These are phyloP conservation scores for Apophysomyces variabilis DNA, from an alignment of 371 early-diverging fungal genomes.

Conservation along the genomic window DNA sequence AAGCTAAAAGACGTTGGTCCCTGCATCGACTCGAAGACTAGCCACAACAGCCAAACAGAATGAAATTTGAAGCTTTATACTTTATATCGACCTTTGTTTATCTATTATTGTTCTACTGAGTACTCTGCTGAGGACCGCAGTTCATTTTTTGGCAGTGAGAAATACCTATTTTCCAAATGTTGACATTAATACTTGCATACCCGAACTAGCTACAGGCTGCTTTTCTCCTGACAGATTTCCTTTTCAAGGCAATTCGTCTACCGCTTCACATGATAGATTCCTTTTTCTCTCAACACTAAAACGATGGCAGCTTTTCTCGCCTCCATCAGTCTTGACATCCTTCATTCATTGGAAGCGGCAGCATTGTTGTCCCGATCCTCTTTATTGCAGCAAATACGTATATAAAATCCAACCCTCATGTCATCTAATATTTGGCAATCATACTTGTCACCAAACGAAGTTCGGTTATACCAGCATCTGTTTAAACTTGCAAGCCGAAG, in stretches of 20 bases:
- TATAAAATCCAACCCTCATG: background rate
- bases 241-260: background rate
- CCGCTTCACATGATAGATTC: conserved; percentile 1
- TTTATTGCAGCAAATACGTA: background rate
- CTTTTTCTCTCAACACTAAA: background rate
- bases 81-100: too few relatives aligned
- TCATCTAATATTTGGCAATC: conserved; percentile 30
- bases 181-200: too few relatives aligned
- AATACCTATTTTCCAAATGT: too few relatives aligned
- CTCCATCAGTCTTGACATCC: background rate
- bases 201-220: background rate
- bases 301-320: background rate
- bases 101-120: too few relatives aligned
- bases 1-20: too few relatives aligned
- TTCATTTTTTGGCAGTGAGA: too few relatives aligned
- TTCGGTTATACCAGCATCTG: conserved; percentile 60
- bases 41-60: too few relatives aligned
- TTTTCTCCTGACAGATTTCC: background rate
- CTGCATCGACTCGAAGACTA: too few relatives aligned
- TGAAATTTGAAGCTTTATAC: too few relatives aligned
- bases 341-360: background rate
- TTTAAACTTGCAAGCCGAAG: conserved; percentile 65
- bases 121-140: too few relatives aligned
- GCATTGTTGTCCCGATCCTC: background rate
- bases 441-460: conserved; percentile 64